phyloP scores from a whole-genome alignment of 805 yeast species.

The Wickerhamomyces kurtzmanii region DNA sequence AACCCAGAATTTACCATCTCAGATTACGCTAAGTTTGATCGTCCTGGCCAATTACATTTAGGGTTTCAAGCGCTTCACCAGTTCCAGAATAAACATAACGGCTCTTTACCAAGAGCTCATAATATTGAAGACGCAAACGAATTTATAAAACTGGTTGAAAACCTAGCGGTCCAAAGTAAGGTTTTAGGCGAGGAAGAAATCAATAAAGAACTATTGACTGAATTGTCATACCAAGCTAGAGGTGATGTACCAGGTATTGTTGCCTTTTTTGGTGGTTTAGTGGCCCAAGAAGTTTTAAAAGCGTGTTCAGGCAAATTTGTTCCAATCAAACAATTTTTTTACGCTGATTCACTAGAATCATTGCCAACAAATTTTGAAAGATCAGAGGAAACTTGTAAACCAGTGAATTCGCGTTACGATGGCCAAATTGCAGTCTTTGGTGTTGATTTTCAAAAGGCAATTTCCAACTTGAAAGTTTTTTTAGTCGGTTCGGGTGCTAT shows the following conservation, averaged over 20 bases:
- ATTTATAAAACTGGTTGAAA: slow-evolving; percentile 46
- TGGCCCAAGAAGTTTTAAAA: slow-evolving; percentile 94
- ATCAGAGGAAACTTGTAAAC: slow-evolving; percentile 62
- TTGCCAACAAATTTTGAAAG: slow-evolving; percentile 60
- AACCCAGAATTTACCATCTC: slow-evolving; percentile 73
- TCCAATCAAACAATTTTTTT: slow-evolving; percentile 88
- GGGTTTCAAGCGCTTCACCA: slow-evolving; percentile 86
- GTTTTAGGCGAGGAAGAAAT: slow-evolving; percentile 48
- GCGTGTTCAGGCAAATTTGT: slow-evolving; percentile 91
- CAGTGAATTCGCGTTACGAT: slow-evolving; percentile 80
- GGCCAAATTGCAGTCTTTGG: slow-evolving; percentile 96
- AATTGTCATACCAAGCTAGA: slow-evolving; percentile 73
- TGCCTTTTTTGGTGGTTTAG: slow-evolving; percentile 88
- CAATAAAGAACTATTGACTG: slow-evolving; percentile 56
- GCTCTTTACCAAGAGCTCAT: slow-evolving; percentile 67
- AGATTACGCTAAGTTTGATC: slow-evolving; percentile 90
- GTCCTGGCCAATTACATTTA: slow-evolving; percentile 83
- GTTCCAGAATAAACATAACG: slow-evolving; percentile 53
- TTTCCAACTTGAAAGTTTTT: slow-evolving; percentile 75
- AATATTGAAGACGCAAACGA: slow-evolving; percentile 68
- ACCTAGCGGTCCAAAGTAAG: slow-evolving; percentile 44
- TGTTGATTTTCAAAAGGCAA: slow-evolving; percentile 54
- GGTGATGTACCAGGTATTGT: slow-evolving; percentile 89
- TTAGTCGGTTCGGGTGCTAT: slow-evolving; percentile 97
- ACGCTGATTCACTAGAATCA: slow-evolving; percentile 90